Percentiles rank a stretch among this genome's conserved stretches.
Evolutionary conservation across 2,329 filamentous ascomycete species (phyloP).

Genomic region (Botrytis deweyae): DNA sequence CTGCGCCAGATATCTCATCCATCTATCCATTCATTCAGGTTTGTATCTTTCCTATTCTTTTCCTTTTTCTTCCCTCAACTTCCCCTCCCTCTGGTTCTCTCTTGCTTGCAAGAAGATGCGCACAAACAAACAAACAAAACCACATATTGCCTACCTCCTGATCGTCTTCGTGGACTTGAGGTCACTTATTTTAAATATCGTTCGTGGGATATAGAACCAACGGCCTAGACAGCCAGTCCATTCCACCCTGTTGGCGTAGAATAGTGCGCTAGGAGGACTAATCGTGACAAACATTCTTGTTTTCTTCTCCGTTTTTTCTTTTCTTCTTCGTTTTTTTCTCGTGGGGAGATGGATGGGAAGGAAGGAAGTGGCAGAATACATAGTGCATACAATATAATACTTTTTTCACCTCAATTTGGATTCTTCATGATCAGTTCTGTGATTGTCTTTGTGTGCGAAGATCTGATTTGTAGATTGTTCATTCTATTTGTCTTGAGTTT

Average conservation of each 20-base stretch:
- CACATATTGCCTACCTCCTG: constrained; percentile 43
- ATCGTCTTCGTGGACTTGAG: constrained; percentile 40
- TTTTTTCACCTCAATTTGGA: background rate
- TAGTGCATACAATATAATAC: background rate
- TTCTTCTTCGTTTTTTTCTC: background rate
- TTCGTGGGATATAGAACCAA: constrained; percentile 42
- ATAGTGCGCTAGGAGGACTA: constrained; percentile 42
- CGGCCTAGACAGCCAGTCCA: constrained; percentile 43
- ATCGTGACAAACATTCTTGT: constrained; percentile 39
- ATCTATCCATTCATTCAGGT: background rate
- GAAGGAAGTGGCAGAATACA: background rate
- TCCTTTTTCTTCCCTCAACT: background rate
- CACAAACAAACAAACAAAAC: constrained; percentile 31
- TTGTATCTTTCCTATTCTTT: background rate
- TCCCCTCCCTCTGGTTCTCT: background rate
- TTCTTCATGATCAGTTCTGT: background rate
- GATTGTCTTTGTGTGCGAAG: background rate
- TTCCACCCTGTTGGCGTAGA: constrained; percentile 43
- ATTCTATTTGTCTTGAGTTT: background rate
- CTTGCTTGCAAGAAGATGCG: background rate
- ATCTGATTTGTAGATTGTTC: background rate
- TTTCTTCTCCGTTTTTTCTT: background rate
- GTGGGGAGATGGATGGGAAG: background rate
- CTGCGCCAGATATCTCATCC: background rate
- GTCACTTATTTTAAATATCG: constrained; percentile 42